Evolutionary conservation across 2,329 filamentous ascomycete genomes (phyloP).

Genomic region (Aspergillus sp.): DNA sequence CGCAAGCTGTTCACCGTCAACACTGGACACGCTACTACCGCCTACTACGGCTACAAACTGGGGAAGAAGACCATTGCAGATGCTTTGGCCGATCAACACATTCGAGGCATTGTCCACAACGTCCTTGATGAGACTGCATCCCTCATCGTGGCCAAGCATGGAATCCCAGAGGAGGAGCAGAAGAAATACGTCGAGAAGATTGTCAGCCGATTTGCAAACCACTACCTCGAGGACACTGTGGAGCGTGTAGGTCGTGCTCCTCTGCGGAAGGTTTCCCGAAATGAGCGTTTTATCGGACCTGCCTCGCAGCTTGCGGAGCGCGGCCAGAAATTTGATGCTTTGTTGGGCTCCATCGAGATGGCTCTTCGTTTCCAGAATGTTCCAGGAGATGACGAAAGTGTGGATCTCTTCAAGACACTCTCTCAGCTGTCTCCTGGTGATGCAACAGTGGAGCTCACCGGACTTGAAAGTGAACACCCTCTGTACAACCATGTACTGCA

Average conservation of each 20-base stretch:
- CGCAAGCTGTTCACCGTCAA: constrained; percentile 99
- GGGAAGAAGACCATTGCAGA: constrained; percentile 88
- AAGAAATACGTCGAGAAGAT: constrained; percentile 87
- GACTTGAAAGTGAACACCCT: constrained; percentile 70
- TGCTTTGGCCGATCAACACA: constrained; percentile 73
- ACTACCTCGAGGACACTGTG: constrained; percentile 83
- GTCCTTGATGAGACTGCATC: constrained; percentile 80
- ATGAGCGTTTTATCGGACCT: constrained; percentile 93
- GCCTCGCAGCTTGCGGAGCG: constrained; percentile 83
- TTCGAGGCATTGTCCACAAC: constrained; percentile 72
- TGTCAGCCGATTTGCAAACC: constrained; percentile 88
- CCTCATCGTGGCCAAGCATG: constrained; percentile 83
- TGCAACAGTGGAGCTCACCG: constrained; percentile 75
- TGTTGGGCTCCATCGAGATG: constrained; percentile 84
- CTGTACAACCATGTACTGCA: constrained; percentile 71
- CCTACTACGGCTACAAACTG: constrained; percentile 87
- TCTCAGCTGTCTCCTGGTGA: constrained; percentile 66
- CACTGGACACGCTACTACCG: constrained; percentile 91
- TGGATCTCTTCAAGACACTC: constrained; percentile 80
- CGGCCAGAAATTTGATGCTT: constrained; percentile 64
- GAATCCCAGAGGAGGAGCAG: constrained; percentile 70
- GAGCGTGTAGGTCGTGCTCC: constrained; percentile 94
- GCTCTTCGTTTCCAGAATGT: constrained; percentile 94
- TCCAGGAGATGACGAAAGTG: constrained; percentile 83
- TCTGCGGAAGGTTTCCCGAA: constrained; percentile 85